Evolutionary conservation across 2,329 filamentous ascomycete genomes (phyloP), one percentile per base, ranked within the genome.

Genomic region (Moelleriella libera): DNA sequence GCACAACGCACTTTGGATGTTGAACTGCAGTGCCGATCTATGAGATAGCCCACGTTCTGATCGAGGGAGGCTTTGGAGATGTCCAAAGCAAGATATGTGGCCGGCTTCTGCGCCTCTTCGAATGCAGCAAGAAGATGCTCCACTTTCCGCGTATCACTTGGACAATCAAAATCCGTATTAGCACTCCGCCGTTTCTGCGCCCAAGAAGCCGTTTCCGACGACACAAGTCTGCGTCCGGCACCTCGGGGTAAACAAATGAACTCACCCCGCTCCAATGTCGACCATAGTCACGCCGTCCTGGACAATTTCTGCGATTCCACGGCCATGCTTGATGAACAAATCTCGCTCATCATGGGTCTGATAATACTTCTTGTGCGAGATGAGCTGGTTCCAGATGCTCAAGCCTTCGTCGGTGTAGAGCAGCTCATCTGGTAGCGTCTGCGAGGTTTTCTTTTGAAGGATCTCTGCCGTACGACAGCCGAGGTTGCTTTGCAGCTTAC

Each of bases 201-300:
- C 21, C 21, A 3, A 21, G 3, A 21, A 21, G 21, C 21, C 21
- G 2, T 2, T 21, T 21, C 2, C 2, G 21, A 21, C 21, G 2
- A 12, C 34, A 9, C 34, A 37, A 37, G 12, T 37, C 34, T 8
- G 29, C 11, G 30, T 42, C 37, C 12, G 21, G 10, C 29, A 31
- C 9, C 43, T 30, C 10, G 14, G 29, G 28, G 12, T 29, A 28
- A 30, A 40, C 11, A 29, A 29, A 31, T 28, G 28, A 14, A 61
- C 66, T 60, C 54, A 68, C 66, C 66, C 66, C 14, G 66, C 66
- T 50, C 66, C 66, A 30, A 68, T 59, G 49, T 68, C 66, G 47
- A 68, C 53, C 50, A 68, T 57, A 41, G 62, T 63, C 39, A 63
- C 57, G 10, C 59, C 59, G 9, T 55, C 49, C 21, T 57, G 48